Evolutionary conservation across 202 grass and related monocot genomes (phyloP).

Genomic region (Bolboschoenoplectus hybrid): DNA sequence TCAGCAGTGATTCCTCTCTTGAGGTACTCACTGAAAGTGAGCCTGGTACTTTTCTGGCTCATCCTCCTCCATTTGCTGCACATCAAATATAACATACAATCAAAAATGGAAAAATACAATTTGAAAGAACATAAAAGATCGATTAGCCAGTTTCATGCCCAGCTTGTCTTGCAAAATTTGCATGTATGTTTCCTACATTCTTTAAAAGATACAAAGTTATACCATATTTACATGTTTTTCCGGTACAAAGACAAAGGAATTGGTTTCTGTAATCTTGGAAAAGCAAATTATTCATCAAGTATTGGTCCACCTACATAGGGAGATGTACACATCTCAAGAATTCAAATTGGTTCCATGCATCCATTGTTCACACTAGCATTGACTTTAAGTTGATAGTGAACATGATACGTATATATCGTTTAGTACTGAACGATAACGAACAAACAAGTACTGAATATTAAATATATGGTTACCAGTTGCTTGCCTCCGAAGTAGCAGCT

Average conservation of each 20-base stretch:
- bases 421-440: background rate
- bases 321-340: background rate
- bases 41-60: slow-evolving; percentile 73
- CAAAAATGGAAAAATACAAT: background rate
- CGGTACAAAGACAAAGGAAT: background rate
- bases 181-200: too few relatives aligned
- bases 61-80: slow-evolving; percentile 63
- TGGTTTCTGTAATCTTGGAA: background rate
- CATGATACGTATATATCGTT: background rate
- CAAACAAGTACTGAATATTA: background rate
- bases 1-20: slow-evolving; percentile 64
- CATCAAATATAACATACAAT: slow-evolving; percentile 17
- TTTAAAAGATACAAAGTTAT: too few relatives aligned
- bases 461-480: slow-evolving; percentile 6
- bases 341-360: background rate
- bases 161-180: background rate
- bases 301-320: background rate
- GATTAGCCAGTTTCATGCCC: background rate
- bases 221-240: background rate
- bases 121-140: background rate
- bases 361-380: background rate
- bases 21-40: slow-evolving; percentile 74
- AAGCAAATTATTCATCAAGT: background rate
- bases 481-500: slow-evolving; percentile 71
- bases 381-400: background rate